Percentiles rank a stretch among this genome's conserved stretches.
phyloP scores from a whole-genome alignment of 2,329 filamentous ascomycete genomes.

The Penicillium sp. region DNA sequence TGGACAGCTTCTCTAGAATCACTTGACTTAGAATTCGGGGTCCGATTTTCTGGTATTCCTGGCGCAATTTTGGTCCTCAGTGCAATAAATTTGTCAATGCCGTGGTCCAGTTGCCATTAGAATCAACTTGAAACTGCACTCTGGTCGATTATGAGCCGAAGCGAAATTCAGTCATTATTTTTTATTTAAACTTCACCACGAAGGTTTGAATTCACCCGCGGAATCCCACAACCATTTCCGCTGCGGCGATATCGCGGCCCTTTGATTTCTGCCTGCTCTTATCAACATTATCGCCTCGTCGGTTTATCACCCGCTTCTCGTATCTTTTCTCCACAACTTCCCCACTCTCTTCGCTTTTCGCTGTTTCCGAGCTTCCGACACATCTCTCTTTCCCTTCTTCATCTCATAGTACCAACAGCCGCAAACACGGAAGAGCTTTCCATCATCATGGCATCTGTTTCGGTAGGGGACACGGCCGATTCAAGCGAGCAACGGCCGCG shows the following conservation, averaged over 20 bases:
- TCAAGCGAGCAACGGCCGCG: conserved; percentile 11
- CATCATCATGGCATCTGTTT: conserved; percentile 8
- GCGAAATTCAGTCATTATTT: no score
- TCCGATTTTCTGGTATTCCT: no score
- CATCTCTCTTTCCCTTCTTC: background rate
- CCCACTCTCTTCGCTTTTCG: background rate
- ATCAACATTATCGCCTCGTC: background rate
- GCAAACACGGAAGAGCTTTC: background rate
- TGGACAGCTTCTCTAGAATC: no score
- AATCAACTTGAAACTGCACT: no score
- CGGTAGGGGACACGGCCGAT: conserved; percentile 8
- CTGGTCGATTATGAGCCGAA: no score
- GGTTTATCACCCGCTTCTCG: background rate
- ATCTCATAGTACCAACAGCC: background rate
- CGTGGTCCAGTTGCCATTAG: no score
- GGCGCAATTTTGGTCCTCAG: no score
- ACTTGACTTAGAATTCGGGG: no score
- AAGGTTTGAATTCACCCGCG: background rate
- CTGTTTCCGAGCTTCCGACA: conserved; percentile 2
- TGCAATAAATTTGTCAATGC: no score
- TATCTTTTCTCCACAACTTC: background rate
- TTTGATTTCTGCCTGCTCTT: background rate
- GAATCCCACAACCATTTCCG: background rate
- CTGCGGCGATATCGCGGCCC: background rate
- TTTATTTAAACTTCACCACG: background rate